Percentiles rank a stretch among this genome's conserved stretches.
phyloP scores from a whole-genome alignment of 495 filamentous ascomycete species.

The Neurospora tetraspora region DNA sequence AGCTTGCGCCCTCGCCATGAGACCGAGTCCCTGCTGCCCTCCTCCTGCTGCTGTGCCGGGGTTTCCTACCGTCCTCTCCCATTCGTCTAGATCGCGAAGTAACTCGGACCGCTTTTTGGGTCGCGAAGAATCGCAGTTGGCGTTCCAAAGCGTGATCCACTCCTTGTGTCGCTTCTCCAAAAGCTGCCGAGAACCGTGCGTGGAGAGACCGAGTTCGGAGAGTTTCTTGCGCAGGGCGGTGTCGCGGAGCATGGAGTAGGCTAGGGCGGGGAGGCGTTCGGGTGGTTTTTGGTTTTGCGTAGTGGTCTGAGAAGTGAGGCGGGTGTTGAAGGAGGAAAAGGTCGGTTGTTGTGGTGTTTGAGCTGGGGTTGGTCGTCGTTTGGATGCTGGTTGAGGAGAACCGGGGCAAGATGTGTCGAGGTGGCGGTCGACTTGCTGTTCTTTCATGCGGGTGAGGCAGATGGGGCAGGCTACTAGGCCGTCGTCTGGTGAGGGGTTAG shows the following conservation, averaged over 20 bases:
- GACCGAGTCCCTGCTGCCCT: background rate
- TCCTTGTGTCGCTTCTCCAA: slow-evolving; percentile 77
- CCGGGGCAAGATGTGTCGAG: slow-evolving; percentile 53
- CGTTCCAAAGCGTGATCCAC: slow-evolving; percentile 94
- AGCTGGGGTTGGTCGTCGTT: slow-evolving; percentile 3
- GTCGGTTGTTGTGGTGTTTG: slow-evolving; percentile 5
- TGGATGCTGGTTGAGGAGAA: slow-evolving; percentile 21
- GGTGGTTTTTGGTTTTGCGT: slow-evolving; percentile 6
- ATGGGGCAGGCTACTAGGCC: slow-evolving; percentile 76
- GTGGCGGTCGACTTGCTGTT: slow-evolving; percentile 61
- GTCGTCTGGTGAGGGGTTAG: slow-evolving; percentile 42
- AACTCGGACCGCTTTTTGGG: slow-evolving; percentile 64
- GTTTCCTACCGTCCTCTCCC: slow-evolving; percentile 70
- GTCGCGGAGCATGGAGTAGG: slow-evolving; percentile 76
- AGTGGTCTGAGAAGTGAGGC: background rate
- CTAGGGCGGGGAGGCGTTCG: slow-evolving; percentile 61
- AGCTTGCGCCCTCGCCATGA: slow-evolving; percentile 16
- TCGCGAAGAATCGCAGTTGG: slow-evolving; percentile 75
- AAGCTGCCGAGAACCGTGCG: slow-evolving; percentile 50
- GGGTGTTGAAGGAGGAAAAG: slow-evolving; percentile 2
- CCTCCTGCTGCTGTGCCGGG: background rate
- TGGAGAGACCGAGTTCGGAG: slow-evolving; percentile 69
- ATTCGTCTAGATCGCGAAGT: slow-evolving; percentile 64
- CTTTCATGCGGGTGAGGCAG: slow-evolving; percentile 68
- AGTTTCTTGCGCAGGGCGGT: slow-evolving; percentile 67